Percentiles rank a stretch among this genome's conserved stretches.
Evolutionary conservation across 2,329 filamentous ascomycete genomes (phyloP).

Genomic region (Alternaria atra): DNA sequence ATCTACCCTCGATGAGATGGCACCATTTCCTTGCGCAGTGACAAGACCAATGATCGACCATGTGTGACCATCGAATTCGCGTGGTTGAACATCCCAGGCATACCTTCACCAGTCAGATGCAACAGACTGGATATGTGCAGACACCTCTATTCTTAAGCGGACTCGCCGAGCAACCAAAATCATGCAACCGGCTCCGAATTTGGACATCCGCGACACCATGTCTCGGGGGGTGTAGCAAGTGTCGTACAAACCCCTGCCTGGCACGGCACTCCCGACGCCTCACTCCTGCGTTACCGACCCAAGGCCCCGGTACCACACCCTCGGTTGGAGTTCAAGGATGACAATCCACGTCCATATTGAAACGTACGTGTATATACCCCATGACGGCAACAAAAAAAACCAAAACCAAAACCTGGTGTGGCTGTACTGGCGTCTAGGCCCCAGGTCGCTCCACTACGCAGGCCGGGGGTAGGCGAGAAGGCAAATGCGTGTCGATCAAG

Average conservation of each 20-base stretch:
- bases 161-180: not conserved
- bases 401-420: not conserved
- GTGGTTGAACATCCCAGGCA: not conserved
- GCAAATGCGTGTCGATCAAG: constrained; percentile 7
- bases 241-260: constrained; percentile 11
- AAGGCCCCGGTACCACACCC: constrained; percentile 14
- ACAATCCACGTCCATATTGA: constrained; percentile 8
- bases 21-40: not conserved
- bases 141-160: not conserved
- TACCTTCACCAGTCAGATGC: not conserved
- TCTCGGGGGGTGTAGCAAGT: not conserved
- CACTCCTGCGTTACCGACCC: constrained; percentile 22
- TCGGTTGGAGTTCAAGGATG: not conserved
- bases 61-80: not conserved
- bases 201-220: not conserved
- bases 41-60: not conserved
- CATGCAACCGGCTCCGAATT: not conserved
- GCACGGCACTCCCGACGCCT: constrained; percentile 9
- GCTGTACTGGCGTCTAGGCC: not conserved
- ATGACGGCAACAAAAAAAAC: constrained; percentile 2
- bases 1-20: not conserved
- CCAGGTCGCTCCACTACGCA: not conserved
- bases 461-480: constrained; percentile 14
- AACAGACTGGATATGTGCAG: not conserved
- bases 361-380: constrained; percentile 12